These are phyloP conservation scores for Apodospora peruviana DNA, from an alignment of 495 filamentous ascomycete species.

Conservation along the genomic window DNA sequence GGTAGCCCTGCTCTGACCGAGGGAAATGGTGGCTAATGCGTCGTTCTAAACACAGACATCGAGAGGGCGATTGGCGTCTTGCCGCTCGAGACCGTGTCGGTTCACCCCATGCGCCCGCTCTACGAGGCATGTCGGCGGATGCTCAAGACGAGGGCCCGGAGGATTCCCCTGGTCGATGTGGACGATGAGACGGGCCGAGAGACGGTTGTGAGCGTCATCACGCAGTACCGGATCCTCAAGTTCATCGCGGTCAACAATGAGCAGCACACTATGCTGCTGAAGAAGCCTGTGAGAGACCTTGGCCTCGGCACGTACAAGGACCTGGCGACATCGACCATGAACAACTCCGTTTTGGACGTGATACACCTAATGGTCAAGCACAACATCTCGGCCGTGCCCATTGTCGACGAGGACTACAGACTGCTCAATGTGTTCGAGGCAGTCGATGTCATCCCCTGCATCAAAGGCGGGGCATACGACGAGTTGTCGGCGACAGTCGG, in stretches of 20 bases:
- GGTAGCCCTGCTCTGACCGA: conserved; percentile 9
- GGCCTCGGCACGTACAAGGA: conserved; percentile 78
- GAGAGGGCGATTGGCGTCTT: conserved; percentile 87
- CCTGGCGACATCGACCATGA: conserved; percentile 80
- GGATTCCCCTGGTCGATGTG: conserved; percentile 89
- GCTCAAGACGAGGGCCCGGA: conserved; percentile 85
- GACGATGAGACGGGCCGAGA: conserved; percentile 91
- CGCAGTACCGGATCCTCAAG: conserved; percentile 96
- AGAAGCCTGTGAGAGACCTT: conserved; percentile 82
- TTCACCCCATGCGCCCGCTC: conserved; percentile 80
- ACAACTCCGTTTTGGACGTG: conserved; percentile 89
- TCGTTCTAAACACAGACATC: no score
- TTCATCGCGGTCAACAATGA: conserved; percentile 97
- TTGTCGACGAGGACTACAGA: conserved; percentile 73
- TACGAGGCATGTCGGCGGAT: conserved; percentile 95
- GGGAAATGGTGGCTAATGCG: no score
- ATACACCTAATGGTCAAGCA: conserved; percentile 89
- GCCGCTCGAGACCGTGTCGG: conserved; percentile 91
- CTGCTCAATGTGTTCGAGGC: conserved; percentile 97
- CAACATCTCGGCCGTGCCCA: conserved; percentile 92
- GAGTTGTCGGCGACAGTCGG: conserved; percentile 83
- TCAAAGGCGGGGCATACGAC: conserved; percentile 89
- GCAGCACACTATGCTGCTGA: conserved; percentile 78
- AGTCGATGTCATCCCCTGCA: conserved; percentile 92
- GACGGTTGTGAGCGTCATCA: conserved; percentile 94